phyloP scores from a whole-genome alignment of 2,329 filamentous ascomycete species.

The Claviceps capensis region DNA sequence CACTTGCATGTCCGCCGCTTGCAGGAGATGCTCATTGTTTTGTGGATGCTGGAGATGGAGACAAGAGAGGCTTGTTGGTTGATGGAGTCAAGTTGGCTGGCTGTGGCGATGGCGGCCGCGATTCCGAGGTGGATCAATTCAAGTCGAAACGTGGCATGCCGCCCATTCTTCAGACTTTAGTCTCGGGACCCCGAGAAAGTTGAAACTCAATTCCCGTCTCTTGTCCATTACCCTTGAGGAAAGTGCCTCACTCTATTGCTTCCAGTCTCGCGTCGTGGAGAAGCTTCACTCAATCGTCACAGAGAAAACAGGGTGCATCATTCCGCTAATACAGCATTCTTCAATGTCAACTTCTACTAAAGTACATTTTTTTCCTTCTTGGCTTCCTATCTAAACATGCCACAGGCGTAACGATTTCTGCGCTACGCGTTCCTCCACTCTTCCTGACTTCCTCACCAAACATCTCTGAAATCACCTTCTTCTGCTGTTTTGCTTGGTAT shows the following conservation, averaged over 20 bases:
- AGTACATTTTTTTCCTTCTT: conserved; percentile 22
- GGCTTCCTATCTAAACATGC: conserved; percentile 18
- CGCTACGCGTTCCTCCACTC: too few relatives aligned
- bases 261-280: too few relatives aligned
- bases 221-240: too few relatives aligned
- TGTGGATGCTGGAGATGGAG: background rate
- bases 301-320: too few relatives aligned
- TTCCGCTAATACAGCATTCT: conserved; percentile 3
- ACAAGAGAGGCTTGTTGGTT: background rate
- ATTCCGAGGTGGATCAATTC: background rate
- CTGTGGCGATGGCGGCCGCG: background rate
- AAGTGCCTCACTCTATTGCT: too few relatives aligned
- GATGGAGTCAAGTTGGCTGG: background rate
- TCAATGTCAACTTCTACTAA: conserved; percentile 25
- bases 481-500: conserved; percentile 13
- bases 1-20: background rate
- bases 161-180: background rate
- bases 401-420: conserved; percentile 1
- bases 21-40: background rate
- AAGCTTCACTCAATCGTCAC: too few relatives aligned
- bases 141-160: background rate
- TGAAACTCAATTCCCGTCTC: too few relatives aligned
- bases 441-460: too few relatives aligned
- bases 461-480: background rate
- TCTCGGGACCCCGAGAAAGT: too few relatives aligned